Base-by-base conservation (phyloP, 2,329 filamentous ascomycete species). In the Exophiala calicioides region DNA sequence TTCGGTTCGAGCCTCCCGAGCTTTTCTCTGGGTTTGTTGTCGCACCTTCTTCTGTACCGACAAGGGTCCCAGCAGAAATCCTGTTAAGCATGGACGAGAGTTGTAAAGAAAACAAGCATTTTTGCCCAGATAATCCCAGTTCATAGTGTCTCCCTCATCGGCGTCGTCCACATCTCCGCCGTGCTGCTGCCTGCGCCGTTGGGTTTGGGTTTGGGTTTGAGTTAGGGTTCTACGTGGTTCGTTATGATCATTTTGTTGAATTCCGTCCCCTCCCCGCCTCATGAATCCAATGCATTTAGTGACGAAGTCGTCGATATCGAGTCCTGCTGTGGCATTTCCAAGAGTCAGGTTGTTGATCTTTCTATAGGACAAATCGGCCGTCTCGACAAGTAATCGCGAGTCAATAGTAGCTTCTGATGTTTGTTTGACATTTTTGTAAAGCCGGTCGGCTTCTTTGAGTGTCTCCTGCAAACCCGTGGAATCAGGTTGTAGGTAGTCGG, bases 251-350 rank as follows among this genome's bases (percentile, higher is more conserved):
- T 29, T 32, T 7, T 33, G 31, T 20, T 30, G 19, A 4, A 30
- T 77, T 64, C 24, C 15, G 6, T 50, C 78, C 5, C 77, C 72
- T 3, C 81, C 85, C 26, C 79, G 76, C 16, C 81, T 82, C 89
- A 97, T 96, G 64, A 87, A 97, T 3, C 79, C 80, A 50, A 94
- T 89, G 65, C 86, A 91, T 67, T 94, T 95, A 1, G 87, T 86
- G 10, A 97, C 81, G 61, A 97, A 94, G 59, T 95, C 88, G 52
- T 97, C 90, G 0, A 94, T 77, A 61, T 97, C 90, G 16, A 98
- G 72, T 5, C 90, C 88, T 39, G 85, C 82, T 2, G 81, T 80
- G 2, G 78, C 72, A 58, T 85, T 85, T 5, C 90, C 90, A 21
- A 88, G 75, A 1, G 85, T 82, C 19, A 94, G 76, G 40, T 84